phyloP scores from a whole-genome alignment of 2,329 filamentous ascomycete species.

The Apiospora malaysiana region DNA sequence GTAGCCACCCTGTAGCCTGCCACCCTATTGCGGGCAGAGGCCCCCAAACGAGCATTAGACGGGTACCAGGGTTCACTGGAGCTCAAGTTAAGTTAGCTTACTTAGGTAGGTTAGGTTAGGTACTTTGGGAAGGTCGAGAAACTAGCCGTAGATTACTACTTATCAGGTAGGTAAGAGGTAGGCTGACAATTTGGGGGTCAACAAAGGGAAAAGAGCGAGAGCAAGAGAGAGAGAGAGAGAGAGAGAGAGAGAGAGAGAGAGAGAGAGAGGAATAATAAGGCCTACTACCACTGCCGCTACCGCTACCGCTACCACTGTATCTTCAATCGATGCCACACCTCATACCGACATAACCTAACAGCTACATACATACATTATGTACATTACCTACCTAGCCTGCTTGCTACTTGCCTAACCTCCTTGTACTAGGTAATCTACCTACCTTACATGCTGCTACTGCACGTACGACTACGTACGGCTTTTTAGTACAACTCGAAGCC shows the following conservation, averaged over 20 bases:
- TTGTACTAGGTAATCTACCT: too few relatives aligned
- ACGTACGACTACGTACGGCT: conserved; percentile 6
- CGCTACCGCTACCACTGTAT: too few relatives aligned
- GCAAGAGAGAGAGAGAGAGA: neutral
- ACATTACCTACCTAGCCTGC: too few relatives aligned
- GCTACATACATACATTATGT: too few relatives aligned
- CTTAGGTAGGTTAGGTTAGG: too few relatives aligned
- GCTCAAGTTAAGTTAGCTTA: neutral
- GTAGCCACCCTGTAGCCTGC: neutral
- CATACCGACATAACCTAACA: neutral
- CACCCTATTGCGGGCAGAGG: conserved; percentile 3
- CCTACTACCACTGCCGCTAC: too few relatives aligned
- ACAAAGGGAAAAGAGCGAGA: too few relatives aligned
- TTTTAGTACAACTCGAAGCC: conserved; percentile 16
- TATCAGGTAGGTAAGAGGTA: neutral
- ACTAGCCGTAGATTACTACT: neutral
- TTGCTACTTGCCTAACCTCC: too few relatives aligned
- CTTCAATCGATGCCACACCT: too few relatives aligned
- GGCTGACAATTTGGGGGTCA: too few relatives aligned
- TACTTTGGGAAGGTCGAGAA: neutral
- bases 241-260: neutral
- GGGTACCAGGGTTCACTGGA: neutral
- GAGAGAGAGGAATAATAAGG: neutral
- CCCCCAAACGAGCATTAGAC: conserved; percentile 10
- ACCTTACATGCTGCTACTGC: conserved; percentile 9